Evolutionary conservation across 305 asterid genomes (phyloP), one percentile per base, ranked within the genome.

Genomic region (Ruellia speciosa): DNA sequence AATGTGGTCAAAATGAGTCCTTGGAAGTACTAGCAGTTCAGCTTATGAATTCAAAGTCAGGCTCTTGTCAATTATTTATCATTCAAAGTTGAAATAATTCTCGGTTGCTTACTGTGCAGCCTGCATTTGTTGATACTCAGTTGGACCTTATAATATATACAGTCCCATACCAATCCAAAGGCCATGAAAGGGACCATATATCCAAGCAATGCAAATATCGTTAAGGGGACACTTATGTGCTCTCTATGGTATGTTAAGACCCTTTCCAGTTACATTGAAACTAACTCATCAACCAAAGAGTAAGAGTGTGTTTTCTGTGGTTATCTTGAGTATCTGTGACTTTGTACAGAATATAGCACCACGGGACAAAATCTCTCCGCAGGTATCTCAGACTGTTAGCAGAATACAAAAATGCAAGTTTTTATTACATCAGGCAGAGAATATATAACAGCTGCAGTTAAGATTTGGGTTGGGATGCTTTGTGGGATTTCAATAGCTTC

Each of bases 121-220:
- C 81, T 66, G 73, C 76, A 59, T 69, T 76, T 72, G 81, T 69
- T 69, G 24, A 69, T 66, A 64, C 56, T 43, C 69, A 50, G 55
- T 60, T 66, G 75, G 71, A 72, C 54, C 62, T 37, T 39, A 35
- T 59, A 24, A 24, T 24, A 24, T 24, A 24, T 37, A 46, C 14
- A 41, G 20, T 57, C 31, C 51, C 52, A 18, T 34, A 37, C 41
- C 12, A 1, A 37, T 37, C 41, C 41, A 37, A 37, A 37, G 41
- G 12, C 41, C 41, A 37, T 37, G 3, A 37, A 37, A 37, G 9
- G 41, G 41, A 37, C 12, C 41, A 1, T 6, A 37, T 37, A 6
- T 37, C 6, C 37, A 33, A 4, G 37, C 6, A n/a, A n/a, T n/a
- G n/a, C n/a, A n/a, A n/a, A n/a, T n/a, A n/a, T n/a, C n/a, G n/a